Evolutionary conservation across 345 rosid species (phyloP), one percentile per base, ranked within the genome.

Genomic region (Lepidium didymum): DNA sequence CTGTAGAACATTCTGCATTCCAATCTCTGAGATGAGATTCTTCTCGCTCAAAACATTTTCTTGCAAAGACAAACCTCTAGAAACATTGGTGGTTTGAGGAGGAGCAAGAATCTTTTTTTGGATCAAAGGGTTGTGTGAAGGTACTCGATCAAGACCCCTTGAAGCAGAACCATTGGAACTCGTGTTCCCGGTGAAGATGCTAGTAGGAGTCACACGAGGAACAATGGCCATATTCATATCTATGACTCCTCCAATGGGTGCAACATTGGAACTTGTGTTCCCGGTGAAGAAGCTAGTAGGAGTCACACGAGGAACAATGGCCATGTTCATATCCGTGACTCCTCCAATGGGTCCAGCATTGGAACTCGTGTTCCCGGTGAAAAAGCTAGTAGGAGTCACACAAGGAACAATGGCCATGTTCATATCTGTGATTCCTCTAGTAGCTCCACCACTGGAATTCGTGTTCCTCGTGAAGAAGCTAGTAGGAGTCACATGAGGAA

Each of bases 21-120:
- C 77, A 41, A 73, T 36, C 72, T 15, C 58, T 41, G 77, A 66
- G 60, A 73, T 58, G 23, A 65, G 38, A 66, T 73, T 58, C 47
- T 58, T 25, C 29, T 73, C 77, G 1, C 8, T 43, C 41, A 34
- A 23, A 58, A 9, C 46, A 5, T 51, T 51, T 11, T 41, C 66
- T 50, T 57, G 53, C 2, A 15, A 7, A 21, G 34, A 6, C 54
- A 73, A 42, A 56, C 16, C 11, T 9, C 3, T 63, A 37, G 56
- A 45, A n/a, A 18, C 43, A 21, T 42, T 52, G 38, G 45, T 70
- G 45, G 60, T 12, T 46, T 1, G 66, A 58, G 72, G 62, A 66
- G 46, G 47, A 21, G 25, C 10, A 73, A 51, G 59, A 29, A 63
- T 12, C 12, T 5, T 29, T 12, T 58, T 58, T 58, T 49, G 45